Evolutionary conservation across 2,329 filamentous ascomycete genomes (phyloP).

Genomic region (Onygenales sp.): DNA sequence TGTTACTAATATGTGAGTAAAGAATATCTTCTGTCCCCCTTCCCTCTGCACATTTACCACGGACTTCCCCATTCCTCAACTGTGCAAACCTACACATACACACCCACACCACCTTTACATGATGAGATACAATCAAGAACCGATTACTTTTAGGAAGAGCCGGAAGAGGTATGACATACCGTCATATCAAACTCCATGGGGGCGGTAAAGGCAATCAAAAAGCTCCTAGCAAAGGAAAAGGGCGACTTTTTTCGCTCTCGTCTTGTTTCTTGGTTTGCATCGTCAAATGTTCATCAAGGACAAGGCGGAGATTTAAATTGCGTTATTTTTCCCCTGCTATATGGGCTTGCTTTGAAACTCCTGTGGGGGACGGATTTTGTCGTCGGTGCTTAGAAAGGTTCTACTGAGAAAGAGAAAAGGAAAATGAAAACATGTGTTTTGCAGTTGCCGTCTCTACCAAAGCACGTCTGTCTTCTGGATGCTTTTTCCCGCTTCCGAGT

Average conservation of each 20-base stretch:
- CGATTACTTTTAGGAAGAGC: conserved; percentile 37
- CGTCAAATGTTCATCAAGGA: conserved; percentile 11
- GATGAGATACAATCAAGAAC: conserved; percentile 34
- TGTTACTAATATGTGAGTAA: conserved; percentile 2
- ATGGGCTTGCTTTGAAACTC: conserved; percentile 7
- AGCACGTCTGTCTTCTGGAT: not conserved
- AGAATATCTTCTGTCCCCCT: not conserved
- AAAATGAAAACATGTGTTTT: not conserved
- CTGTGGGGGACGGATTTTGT: conserved; percentile 18
- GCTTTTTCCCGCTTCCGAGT: not conserved
- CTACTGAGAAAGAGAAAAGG: conserved; percentile 26
- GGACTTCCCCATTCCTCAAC: not conserved
- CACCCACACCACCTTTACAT: conserved; percentile 17
- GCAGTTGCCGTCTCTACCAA: not conserved
- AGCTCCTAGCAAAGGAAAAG: not conserved
- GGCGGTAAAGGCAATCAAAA: not conserved
- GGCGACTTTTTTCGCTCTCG: not conserved
- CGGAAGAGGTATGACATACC: conserved; percentile 36
- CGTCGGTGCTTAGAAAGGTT: conserved; percentile 41
- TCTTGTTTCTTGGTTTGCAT: conserved; percentile 5
- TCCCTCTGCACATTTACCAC: conserved; percentile 6
- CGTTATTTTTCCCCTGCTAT: conserved; percentile 10
- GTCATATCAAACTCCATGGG: conserved; percentile 3
- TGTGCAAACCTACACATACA: not conserved
- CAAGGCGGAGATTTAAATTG: not conserved